Conservation (phyloP, 1,284 basidiomycete genomes). For the Rugiboletus extremiorientalis region DNA sequence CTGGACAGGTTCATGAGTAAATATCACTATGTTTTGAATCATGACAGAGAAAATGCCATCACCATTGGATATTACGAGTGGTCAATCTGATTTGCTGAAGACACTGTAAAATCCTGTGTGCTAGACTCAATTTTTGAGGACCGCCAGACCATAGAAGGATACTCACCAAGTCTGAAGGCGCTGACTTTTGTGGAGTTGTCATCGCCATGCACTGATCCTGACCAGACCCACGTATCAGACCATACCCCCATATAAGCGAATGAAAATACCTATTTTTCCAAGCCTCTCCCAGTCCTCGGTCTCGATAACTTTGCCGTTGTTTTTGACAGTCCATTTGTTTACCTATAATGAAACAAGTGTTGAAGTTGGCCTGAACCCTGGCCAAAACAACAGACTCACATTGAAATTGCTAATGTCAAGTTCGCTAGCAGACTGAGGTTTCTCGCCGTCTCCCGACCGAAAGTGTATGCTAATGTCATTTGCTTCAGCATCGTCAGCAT, state of each 20-base stretch:
- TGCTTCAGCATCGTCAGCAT: constrained; percentile 92
- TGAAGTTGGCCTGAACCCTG: not conserved
- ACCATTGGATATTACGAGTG: constrained; percentile 87
- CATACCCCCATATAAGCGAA: not conserved
- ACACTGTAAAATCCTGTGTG: constrained; percentile 71
- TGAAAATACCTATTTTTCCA: constrained; percentile 73
- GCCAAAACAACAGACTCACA: not conserved
- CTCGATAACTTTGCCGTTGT: constrained; percentile 81
- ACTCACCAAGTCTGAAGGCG: constrained; percentile 78
- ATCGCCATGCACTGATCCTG: constrained; percentile 67
- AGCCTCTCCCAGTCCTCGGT: constrained; percentile 86
- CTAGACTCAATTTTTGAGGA: not conserved
- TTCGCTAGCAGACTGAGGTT: constrained; percentile 1
- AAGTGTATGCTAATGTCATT: constrained; percentile 78
- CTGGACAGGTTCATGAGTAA: not conserved
- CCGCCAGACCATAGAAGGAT: not conserved
- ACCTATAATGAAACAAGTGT: constrained; percentile 5
- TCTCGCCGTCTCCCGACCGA: constrained; percentile 55
- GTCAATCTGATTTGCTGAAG: constrained; percentile 86
- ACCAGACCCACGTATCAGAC: constrained; percentile 1
- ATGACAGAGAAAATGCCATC: not conserved
- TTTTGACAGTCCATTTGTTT: constrained; percentile 78
- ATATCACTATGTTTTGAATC: not conserved
- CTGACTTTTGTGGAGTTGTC: constrained; percentile 84
- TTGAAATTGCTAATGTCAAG: not conserved